phyloP scores from a whole-genome alignment of 345 rosid species.

The Noccaea caerulescens region DNA sequence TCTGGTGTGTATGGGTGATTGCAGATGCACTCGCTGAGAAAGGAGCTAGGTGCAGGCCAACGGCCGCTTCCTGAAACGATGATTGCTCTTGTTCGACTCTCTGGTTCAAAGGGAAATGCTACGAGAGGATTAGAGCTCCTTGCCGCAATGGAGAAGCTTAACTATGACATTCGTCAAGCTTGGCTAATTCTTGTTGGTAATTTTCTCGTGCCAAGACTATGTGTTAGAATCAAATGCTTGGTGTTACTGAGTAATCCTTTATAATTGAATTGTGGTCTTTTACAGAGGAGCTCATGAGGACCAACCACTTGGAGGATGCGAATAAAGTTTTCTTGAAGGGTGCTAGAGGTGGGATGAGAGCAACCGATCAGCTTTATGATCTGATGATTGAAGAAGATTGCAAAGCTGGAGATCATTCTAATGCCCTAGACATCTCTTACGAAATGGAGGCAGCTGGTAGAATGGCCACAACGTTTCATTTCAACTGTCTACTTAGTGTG shows the following conservation, averaged over 20 bases:
- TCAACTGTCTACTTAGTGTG: constrained; percentile 92
- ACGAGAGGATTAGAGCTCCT: constrained; percentile 76
- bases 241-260: constrained; percentile 8
- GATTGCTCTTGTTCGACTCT: constrained; percentile 67
- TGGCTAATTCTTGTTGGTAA: constrained; percentile 94
- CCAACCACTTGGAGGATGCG: constrained; percentile 80
- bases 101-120: constrained; percentile 72
- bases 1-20: constrained; percentile 29
- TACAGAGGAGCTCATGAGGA: constrained; percentile 80
- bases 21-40: constrained; percentile 86
- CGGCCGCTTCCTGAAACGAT: constrained; percentile 88
- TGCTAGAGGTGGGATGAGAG: constrained; percentile 77
- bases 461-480: constrained; percentile 93
- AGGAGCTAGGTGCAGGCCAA: constrained; percentile 81
- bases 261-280: constrained; percentile 25
- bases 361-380: constrained; percentile 85
- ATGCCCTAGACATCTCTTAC: constrained; percentile 86
- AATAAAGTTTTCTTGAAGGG: constrained; percentile 87
- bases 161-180: constrained; percentile 80
- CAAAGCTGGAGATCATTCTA: constrained; percentile 92
- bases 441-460: constrained; percentile 98
- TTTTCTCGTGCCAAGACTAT: constrained; percentile 18
- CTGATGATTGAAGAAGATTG: constrained; percentile 85
- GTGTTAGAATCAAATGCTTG: constrained; percentile 8
- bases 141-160: constrained; percentile 82